phyloP scores from a whole-genome alignment of 1,284 basidiomycete genomes.

The Ustanciosporium gigantosporum region DNA sequence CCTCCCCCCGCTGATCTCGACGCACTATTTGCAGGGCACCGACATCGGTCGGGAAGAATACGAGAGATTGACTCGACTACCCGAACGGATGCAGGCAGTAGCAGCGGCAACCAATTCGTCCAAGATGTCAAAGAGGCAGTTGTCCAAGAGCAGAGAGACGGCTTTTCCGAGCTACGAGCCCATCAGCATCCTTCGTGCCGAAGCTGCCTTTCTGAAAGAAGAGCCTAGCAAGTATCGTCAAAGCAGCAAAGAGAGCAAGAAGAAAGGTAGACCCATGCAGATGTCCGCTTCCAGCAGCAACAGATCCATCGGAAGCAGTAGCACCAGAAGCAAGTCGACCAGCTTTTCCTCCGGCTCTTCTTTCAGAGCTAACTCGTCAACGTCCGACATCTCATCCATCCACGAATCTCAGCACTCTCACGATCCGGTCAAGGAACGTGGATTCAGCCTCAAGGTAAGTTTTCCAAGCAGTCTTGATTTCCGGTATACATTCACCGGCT shows the following conservation, averaged over 20 bases:
- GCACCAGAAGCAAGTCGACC: constrained; percentile 1
- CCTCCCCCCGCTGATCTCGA: constrained; percentile 28
- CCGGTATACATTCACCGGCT: no score
- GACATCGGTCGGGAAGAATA: constrained; percentile 9
- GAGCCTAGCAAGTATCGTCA: constrained; percentile 12
- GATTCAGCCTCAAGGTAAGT: constrained; percentile 8
- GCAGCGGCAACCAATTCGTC: constrained; percentile 7
- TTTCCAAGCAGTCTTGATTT: no score
- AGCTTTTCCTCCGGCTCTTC: background rate
- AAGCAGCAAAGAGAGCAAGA: constrained; percentile 9
- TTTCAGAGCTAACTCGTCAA: constrained; percentile 1
- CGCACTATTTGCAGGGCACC: constrained; percentile 28
- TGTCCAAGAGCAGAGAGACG: constrained; percentile 13
- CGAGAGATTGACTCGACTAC: constrained; percentile 22
- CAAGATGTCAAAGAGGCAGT: constrained; percentile 12
- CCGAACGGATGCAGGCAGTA: constrained; percentile 13
- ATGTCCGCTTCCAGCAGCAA: constrained; percentile 4
- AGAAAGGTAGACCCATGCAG: constrained; percentile 9
- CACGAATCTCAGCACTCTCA: constrained; percentile 11
- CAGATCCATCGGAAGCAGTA: background rate
- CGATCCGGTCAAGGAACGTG: no score
- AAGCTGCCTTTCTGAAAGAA: constrained; percentile 24
- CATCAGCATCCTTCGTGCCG: constrained; percentile 33
- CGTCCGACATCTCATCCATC: constrained; percentile 13
- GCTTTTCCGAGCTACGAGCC: constrained; percentile 12